Base-by-base conservation (phyloP, 805 yeast genomes). In the Candida tammaniensis region DNA sequence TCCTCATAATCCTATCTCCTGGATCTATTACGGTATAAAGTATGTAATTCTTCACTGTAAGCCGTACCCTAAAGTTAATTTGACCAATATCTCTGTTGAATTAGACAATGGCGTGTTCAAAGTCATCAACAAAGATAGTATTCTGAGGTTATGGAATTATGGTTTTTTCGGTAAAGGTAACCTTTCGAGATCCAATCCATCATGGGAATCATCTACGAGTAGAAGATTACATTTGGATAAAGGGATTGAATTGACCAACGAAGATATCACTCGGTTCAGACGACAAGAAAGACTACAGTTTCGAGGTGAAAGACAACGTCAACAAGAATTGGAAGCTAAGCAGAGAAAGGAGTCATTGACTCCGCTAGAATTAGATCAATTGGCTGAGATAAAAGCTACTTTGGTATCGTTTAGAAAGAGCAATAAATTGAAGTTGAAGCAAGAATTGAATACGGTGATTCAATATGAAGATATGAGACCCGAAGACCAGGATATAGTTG, bases 151-250 rank as follows among this genome's bases (percentile, higher is more conserved):
- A 2, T 93, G 98, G 98, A 59, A 68, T 12, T 72, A 72, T 46
- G 98, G 98, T 1, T 93, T 88, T 52, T 93, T 87, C 53, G 98
- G 98, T 5, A 93, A 91, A 51, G 98, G 98, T 2, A 74, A 76
- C 2, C 62, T 88, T 28, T 85, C 96, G 22, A 68, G 98, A 43
- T 83, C 95, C 38, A 97, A 93, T 52, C 96, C 98, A 0, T 77
- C 96, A 0, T 93, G 98, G 97, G 58, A 54, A 28, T 67, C 64
- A n/a, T 68, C 97, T 35, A 78, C 86, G 1, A 58, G 36, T 23
- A 66, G 79, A 30, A 57, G 86, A 26, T 59, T 84, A 17, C 71
- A 73, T 10, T 50, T 75, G 24, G 38, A 35, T 22, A 17, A 11
- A 4, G 20, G 21, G 24, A 36, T 38, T 22, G 41, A 30, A 21